These are phyloP conservation scores for Cryptomeria japonica DNA, from an alignment of 75 land plant species.

Conservation along the genomic window DNA sequence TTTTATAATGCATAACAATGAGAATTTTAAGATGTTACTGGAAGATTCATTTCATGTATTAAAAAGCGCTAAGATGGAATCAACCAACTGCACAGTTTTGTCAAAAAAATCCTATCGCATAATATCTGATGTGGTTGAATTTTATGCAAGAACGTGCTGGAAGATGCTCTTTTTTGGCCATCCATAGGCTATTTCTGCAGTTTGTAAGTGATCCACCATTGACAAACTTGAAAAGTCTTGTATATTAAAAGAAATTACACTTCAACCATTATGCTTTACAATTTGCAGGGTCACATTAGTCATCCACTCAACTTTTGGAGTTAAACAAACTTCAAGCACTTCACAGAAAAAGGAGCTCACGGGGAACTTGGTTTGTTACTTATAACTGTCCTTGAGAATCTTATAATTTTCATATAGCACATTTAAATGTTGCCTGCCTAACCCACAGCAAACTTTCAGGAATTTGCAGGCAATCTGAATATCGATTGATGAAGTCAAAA, in stretches of 20 bases:
- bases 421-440: not conserved
- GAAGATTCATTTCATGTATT: not conserved
- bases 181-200: not conserved
- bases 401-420: not conserved
- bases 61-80: not conserved
- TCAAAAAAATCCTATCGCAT: too few relatives aligned
- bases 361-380: not conserved
- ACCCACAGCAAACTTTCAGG: not conserved
- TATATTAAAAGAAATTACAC: not conserved
- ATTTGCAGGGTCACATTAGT: not conserved
- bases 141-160: not conserved
- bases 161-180: not conserved
- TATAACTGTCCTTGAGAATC: not conserved
- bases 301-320: not conserved
- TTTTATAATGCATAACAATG: not conserved
- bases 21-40: not conserved
- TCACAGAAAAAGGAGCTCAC: not conserved
- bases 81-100: not conserved
- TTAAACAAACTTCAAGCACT: not conserved
- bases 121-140: not conserved
- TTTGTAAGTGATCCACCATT: not conserved
- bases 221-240: not conserved
- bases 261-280: not conserved
- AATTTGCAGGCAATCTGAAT: not conserved
- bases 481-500: not conserved